Evolutionary conservation across 2,329 filamentous ascomycete species (phyloP), one percentile per base, ranked within the genome.

Genomic region (Penicillium sp.): DNA sequence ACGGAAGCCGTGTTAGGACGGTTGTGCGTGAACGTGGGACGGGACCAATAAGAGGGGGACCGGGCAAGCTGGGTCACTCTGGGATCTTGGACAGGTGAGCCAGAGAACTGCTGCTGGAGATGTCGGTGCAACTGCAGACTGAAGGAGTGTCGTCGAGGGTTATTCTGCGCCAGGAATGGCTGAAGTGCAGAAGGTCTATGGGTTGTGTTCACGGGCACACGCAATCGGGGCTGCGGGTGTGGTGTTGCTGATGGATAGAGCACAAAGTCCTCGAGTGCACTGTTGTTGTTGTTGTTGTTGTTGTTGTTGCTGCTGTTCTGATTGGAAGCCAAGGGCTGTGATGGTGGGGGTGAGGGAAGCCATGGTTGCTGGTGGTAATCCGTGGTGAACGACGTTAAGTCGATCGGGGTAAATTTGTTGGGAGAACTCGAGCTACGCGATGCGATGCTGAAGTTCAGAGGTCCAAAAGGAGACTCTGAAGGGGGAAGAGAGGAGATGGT

Each of bases 301-400:
- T 65, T 68, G 68, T 23, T 23, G 21, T 23, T 23, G 68, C 3
- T 23, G 21, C 3, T 23, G 21, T 65, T 72, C 67, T 63, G 62
- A 68, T 67, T 67, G 65, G 70, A 68, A 74, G 75, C 75, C 76
- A 66, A 69, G 64, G 76, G 76, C 76, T 75, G 75, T 63, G 67
- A 64, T 55, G 68, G 70, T 66, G 74, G 76, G 71, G 75, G 75
- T 71, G 75, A 69, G 70, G 76, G 70, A 73, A 74, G 77, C 77
- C 78, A 80, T 80, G 69, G 25, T 78, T 77, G 72, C 75, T 77
- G 76, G 64, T 70, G 70, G 67, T 73, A 70, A 78, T 80, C 77
- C 78, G 78, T 79, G 73, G 68, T 78, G 78, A 78, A 78, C 74
- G 78, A 78, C 75, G 71, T 72, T 50, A 73, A 55, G 76, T 78